Conservation (phyloP, 164 flowering plant genomes). For the Stephania japonica region DNA sequence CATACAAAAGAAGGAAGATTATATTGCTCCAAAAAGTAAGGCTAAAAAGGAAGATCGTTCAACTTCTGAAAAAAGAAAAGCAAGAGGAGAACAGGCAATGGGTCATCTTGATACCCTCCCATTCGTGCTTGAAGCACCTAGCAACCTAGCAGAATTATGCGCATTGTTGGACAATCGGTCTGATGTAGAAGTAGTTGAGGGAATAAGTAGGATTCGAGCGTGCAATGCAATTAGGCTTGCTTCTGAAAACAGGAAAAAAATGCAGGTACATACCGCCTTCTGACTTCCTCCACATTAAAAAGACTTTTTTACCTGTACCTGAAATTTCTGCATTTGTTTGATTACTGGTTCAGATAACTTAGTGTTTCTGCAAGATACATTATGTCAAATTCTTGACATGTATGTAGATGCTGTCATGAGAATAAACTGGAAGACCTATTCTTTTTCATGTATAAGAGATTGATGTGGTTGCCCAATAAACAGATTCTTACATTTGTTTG, state of each 20-base stretch:
- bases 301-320: too few relatives aligned
- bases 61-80: conserved; percentile 21
- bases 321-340: too few relatives aligned
- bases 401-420: too few relatives aligned
- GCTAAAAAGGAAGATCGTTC: conserved; percentile 15
- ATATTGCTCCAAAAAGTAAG: conserved; percentile 12
- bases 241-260: conserved; percentile 85
- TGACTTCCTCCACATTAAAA: too few relatives aligned
- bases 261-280: conserved; percentile 53
- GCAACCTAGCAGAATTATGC: conserved; percentile 49
- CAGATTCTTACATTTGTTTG: too few relatives aligned
- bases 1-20: conserved; percentile 16
- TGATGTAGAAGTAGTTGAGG: conserved; percentile 50
- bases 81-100: conserved; percentile 18
- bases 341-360: too few relatives aligned
- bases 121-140: conserved; percentile 72
- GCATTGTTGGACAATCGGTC: conserved; percentile 51
- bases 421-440: too few relatives aligned
- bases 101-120: conserved; percentile 44
- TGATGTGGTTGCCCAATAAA: too few relatives aligned
- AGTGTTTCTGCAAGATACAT: too few relatives aligned
- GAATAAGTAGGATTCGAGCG: conserved; percentile 61
- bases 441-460: too few relatives aligned
- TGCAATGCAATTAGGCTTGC: conserved; percentile 69
- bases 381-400: too few relatives aligned